Base-by-base conservation (phyloP, 2,329 filamentous ascomycete genomes). In the Helotiales sp. region DNA sequence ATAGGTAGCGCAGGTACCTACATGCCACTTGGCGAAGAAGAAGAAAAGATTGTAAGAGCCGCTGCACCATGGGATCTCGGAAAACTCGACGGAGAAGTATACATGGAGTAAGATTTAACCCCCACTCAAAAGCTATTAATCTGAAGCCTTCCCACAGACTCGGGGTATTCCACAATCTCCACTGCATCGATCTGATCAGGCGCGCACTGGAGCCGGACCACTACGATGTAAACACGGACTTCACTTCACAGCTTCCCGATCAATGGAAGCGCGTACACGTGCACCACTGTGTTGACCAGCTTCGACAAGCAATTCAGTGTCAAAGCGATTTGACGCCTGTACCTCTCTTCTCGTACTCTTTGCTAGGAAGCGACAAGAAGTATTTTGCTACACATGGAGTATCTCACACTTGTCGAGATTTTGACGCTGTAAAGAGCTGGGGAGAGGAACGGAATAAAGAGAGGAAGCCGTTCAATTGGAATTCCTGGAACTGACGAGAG, bases 211-310 rank as follows among this genome's bases (percentile, higher is more conserved):
- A 52, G 9, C 49, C 33, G 2, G 17, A 52, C 13, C 27, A 52
- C 25, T 52, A 52, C 22, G n/a, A 52, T 12, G 49, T 38, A n/a
- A 9, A 52, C 17, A 36, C 17, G 17, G 49, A 52, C 29, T 52
- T 52, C 24, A 38, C 49, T 3, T 13, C 31, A 22, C n/a, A 52
- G 24, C 17, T 52, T 5, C 13, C 25, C 10, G 5, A 17, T 8
- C 12, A 40, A 19, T 40, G 22, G 34, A 38, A 27, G 17, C 31
- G 27, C 8, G 49, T 52, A 17, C 49, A 52, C n/a, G 29, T 52
- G 10, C 40, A 52, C 27, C 49, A 52, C 22, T 40, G 49, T n/a
- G 40, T 52, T 10, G 33, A 52, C 49, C 33, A 52, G 13, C 49
- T 52, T n/a, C 19, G 49, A 24, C 30, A 52, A n/a, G 17, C 49